These are phyloP conservation scores for Saturnispora mendoncae DNA, from an alignment of 805 yeast species.

Conservation along the genomic window DNA sequence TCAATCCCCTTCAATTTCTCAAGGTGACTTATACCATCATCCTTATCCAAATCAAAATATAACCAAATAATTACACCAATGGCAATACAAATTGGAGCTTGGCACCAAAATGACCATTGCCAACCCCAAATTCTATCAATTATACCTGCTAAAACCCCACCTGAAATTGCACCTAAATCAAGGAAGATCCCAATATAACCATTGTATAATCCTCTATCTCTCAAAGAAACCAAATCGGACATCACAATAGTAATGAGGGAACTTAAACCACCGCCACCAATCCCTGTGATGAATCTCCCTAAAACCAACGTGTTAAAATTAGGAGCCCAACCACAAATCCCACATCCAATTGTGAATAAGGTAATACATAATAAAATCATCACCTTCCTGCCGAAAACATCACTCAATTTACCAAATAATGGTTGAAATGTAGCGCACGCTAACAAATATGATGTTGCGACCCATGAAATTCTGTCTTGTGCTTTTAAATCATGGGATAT, in stretches of 20 bases:
- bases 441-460: slow-evolving; percentile 33
- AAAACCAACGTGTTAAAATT: slow-evolving; percentile 36
- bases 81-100: slow-evolving; percentile 39
- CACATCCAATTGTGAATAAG: slow-evolving; percentile 32
- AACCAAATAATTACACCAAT: slow-evolving; percentile 31
- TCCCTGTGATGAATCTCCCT: slow-evolving; percentile 67
- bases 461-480: slow-evolving; percentile 33
- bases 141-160: slow-evolving; percentile 56
- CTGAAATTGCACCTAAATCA: slow-evolving; percentile 66
- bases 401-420: slow-evolving; percentile 42
- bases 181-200: slow-evolving; percentile 70
- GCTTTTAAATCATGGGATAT: slow-evolving; percentile 43
- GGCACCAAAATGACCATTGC: slow-evolving; percentile 50
- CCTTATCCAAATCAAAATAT: slow-evolving; percentile 5
- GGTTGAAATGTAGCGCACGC: slow-evolving; percentile 43
- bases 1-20: slow-evolving; percentile 53
- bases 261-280: slow-evolving; percentile 82
- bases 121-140: slow-evolving; percentile 48
- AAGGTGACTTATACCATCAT: slow-evolving; percentile 31
- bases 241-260: slow-evolving; percentile 65
- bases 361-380: slow-evolving; percentile 27
- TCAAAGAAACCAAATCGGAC: slow-evolving; percentile 64
- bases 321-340: slow-evolving; percentile 33
- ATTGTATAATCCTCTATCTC: slow-evolving; percentile 71
- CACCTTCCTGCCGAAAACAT: slow-evolving; percentile 41